Evolutionary conservation across 1,284 basidiomycete species (phyloP).

Genomic region (Athelia psychrophila): DNA sequence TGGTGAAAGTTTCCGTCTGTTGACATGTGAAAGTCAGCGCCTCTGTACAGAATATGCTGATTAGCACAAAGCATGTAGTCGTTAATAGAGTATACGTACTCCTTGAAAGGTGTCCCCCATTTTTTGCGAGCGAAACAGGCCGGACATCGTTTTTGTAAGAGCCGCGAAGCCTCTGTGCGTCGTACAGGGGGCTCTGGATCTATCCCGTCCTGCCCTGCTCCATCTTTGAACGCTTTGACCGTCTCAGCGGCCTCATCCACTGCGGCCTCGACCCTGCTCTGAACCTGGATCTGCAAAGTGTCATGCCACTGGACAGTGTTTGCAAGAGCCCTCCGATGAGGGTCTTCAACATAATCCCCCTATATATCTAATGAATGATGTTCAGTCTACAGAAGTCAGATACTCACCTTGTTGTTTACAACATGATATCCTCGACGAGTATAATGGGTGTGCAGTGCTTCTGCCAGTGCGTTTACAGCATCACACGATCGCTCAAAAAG

Average conservation of each 20-base stretch:
- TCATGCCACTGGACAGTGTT: slow-evolving; percentile 1
- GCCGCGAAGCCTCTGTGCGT: background rate
- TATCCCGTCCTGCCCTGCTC: too few species aligned
- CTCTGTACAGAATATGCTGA: background rate
- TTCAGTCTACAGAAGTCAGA: background rate
- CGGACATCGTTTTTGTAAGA: background rate
- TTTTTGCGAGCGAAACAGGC: background rate
- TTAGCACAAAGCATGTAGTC: background rate
- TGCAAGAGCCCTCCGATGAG: background rate
- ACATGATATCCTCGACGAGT: slow-evolving; percentile 12
- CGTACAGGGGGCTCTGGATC: background rate
- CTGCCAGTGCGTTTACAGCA: slow-evolving; percentile 16
- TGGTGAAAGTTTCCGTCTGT: slow-evolving; percentile 2
- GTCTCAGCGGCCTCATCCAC: background rate
- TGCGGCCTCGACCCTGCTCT: background rate
- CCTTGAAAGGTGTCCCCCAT: background rate
- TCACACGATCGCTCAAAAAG: slow-evolving; percentile 20
- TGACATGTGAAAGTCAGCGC: background rate
- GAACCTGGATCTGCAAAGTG: background rate
- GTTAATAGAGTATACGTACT: background rate
- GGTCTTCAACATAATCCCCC: background rate
- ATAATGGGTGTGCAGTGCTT: slow-evolving; percentile 16
- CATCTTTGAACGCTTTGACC: background rate
- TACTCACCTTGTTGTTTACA: slow-evolving; percentile 4
- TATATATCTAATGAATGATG: background rate